phyloP scores from a whole-genome alignment of 2,329 filamentous ascomycete species.

The Fusarium annulatum region DNA sequence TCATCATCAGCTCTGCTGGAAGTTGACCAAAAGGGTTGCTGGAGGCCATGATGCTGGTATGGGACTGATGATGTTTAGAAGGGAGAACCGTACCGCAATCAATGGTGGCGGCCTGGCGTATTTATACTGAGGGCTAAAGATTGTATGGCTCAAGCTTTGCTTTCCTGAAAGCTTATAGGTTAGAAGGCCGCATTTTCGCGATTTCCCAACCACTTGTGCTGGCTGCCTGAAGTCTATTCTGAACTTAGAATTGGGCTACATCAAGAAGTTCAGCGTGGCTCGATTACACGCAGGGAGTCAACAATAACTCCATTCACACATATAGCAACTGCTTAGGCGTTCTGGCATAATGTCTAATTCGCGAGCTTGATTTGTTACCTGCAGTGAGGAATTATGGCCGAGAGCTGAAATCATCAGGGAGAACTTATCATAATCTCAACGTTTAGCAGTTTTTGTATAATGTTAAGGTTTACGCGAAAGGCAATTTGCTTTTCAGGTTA shows the following conservation, averaged over 20 bases:
- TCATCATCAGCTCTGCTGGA: not conserved
- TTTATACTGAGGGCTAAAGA: not conserved
- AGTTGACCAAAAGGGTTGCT: not conserved
- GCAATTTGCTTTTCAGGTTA: accelerated
- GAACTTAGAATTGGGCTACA: too few relatives aligned
- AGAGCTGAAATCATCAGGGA: too few relatives aligned
- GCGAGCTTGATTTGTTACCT: too few relatives aligned
- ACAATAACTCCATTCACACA: too few relatives aligned
- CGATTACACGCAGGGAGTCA: too few relatives aligned
- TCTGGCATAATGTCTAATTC: too few relatives aligned
- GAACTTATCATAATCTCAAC: not conserved
- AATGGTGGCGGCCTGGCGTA: not conserved
- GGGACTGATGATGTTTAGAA: accelerated
- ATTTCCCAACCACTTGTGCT: accelerated
- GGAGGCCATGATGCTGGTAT: not conserved
- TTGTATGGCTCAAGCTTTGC: not conserved
- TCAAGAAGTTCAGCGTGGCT: too few relatives aligned
- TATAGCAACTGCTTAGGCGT: too few relatives aligned
- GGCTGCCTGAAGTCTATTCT: not conserved
- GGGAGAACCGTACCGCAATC: accelerated
- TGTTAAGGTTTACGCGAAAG: not conserved
- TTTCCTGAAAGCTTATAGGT: not conserved
- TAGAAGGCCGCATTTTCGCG: not conserved
- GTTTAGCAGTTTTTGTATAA: accelerated
- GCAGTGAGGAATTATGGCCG: too few relatives aligned